A percentile compares a stretch with the other conserved stretches of the same genome.
Evolutionary conservation across 1,139 yeast genomes (phyloP).

Genomic region (Scheffersomyces cryptocercus): DNA sequence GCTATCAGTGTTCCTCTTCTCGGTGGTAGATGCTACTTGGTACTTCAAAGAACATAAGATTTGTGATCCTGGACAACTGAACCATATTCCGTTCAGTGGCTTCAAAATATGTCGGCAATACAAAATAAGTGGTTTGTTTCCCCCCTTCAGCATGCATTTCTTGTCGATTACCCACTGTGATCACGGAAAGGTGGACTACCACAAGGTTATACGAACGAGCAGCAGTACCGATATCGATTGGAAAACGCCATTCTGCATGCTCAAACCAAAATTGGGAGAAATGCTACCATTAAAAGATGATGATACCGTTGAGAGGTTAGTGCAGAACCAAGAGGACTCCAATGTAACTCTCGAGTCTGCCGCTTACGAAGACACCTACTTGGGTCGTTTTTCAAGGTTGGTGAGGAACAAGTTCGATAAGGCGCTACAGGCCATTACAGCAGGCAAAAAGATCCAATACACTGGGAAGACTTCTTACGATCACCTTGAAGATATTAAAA

Average conservation of each 20-base stretch:
- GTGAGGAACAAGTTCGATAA: constrained; percentile 18
- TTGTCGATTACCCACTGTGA: constrained; percentile 56
- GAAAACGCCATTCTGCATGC: constrained; percentile 53
- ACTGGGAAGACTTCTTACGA: constrained; percentile 22
- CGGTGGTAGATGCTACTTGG: constrained; percentile 13
- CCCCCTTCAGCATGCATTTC: constrained; percentile 46
- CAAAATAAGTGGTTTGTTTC: constrained; percentile 35
- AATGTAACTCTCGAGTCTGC: neutral
- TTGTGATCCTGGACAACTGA: constrained; percentile 35
- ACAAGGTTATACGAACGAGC: constrained; percentile 34
- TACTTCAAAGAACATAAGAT: constrained; percentile 29
- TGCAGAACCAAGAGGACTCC: constrained; percentile 2
- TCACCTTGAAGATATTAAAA: constrained; percentile 21
- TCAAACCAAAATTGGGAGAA: constrained; percentile 27
- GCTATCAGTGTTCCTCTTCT: neutral
- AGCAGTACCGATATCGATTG: constrained; percentile 50
- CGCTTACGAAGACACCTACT: neutral
- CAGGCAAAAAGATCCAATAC: constrained; percentile 25
- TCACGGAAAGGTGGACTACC: constrained; percentile 53
- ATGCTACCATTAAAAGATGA: constrained; percentile 7
- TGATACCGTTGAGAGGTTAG: constrained; percentile 13
- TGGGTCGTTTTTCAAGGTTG: neutral
- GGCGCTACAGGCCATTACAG: constrained; percentile 20
- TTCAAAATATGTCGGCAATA: constrained; percentile 57
- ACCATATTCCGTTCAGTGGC: constrained; percentile 55